Conservation (phyloP, 2,329 filamentous ascomycete species). For the Bertia moriformis region DNA sequence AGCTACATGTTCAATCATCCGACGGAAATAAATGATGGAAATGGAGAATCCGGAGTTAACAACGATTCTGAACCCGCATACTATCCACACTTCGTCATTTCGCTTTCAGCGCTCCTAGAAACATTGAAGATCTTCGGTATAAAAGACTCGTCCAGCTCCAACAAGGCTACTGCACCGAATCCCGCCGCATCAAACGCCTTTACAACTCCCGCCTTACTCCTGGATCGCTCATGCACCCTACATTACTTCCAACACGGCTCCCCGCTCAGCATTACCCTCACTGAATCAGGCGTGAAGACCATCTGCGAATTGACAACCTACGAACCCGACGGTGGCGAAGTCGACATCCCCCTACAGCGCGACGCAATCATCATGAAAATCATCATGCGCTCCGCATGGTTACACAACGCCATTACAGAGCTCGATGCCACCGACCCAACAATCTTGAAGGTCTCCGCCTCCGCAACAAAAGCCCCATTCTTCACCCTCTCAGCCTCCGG, state of each 20-base stretch:
- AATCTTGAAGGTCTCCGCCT: slow-evolving; percentile 54
- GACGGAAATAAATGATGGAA: slow-evolving; percentile 20
- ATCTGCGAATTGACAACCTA: slow-evolving; percentile 86
- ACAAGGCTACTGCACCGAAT: slow-evolving; percentile 43
- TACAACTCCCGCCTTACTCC: slow-evolving; percentile 75
- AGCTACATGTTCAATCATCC: slow-evolving; percentile 58
- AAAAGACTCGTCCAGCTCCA: slow-evolving; percentile 49
- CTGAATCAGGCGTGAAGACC: slow-evolving; percentile 75
- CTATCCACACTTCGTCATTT: slow-evolving; percentile 69
- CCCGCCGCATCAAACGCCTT: slow-evolving; percentile 40
- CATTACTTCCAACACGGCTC: slow-evolving; percentile 62
- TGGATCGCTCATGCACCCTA: slow-evolving; percentile 74
- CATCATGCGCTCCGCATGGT: slow-evolving; percentile 70
- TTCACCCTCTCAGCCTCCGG: slow-evolving; percentile 57
- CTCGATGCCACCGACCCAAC: slow-evolving; percentile 58
- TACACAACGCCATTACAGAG: slow-evolving; percentile 60
- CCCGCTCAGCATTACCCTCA: slow-evolving; percentile 70
- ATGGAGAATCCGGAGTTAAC: slow-evolving; percentile 11
- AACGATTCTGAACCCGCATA: slow-evolving; percentile 22
- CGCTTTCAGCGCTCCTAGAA: slow-evolving; percentile 74
- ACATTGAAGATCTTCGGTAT: slow-evolving; percentile 90
- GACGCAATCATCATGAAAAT: slow-evolving; percentile 75
- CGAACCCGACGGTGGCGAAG: slow-evolving; percentile 53
- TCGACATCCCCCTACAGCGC: slow-evolving; percentile 74
- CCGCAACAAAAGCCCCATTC: slow-evolving; percentile 44